A percentile compares a stretch with the other conserved stretches of the same genome.
Evolutionary conservation across 2,329 filamentous ascomycete species (phyloP).

Genomic region (Geoglossum cookeanum): DNA sequence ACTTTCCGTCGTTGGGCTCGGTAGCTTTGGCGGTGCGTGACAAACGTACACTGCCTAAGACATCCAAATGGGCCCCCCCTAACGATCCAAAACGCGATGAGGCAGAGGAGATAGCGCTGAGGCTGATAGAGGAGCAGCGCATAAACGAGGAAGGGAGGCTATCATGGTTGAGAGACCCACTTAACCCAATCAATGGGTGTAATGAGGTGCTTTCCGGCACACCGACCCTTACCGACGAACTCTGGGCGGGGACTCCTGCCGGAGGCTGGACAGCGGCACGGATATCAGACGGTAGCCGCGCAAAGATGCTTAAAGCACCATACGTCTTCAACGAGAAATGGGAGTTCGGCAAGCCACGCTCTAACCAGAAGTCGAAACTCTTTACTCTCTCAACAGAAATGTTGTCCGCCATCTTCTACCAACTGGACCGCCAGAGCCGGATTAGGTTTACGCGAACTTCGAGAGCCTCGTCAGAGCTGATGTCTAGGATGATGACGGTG

Average conservation of each 20-base stretch:
- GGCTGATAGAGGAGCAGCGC: not conserved
- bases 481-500: not conserved
- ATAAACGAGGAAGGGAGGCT: not conserved
- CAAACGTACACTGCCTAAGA: not conserved
- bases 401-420: not conserved
- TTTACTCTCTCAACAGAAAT: not conserved
- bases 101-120: not conserved
- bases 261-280: not conserved
- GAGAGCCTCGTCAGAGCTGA: not conserved
- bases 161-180: not conserved
- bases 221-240: not conserved
- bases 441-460: not conserved
- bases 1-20: not conserved
- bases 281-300: not conserved
- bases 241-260: not conserved
- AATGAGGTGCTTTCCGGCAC: not conserved
- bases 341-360: not conserved
- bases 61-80: not conserved
- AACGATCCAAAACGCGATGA: not conserved
- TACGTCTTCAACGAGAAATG: not conserved
- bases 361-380: not conserved
- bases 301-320: not conserved
- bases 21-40: not conserved
- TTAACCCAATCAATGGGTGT: not conserved
- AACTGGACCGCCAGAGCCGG: not conserved